Evolutionary conservation across 225 moss, liverwort and hornwort genomes (phyloP), one percentile per base, ranked within the genome.

Genomic region (Physcomitrium patens): DNA sequence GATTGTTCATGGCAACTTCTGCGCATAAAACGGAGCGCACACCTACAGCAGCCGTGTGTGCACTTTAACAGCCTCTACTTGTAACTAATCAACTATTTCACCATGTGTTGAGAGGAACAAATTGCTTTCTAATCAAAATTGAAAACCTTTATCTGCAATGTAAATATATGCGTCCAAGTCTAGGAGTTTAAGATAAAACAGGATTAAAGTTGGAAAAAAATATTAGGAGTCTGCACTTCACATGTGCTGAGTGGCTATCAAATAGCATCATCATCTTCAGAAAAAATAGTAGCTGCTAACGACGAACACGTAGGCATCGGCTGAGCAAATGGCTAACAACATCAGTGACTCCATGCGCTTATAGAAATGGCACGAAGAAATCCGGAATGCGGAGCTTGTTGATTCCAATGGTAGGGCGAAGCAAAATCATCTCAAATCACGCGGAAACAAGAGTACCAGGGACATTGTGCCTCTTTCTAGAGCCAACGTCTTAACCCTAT

Each of bases 321-420:
- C 23, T 28, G 17, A 22, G 3, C 7, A 19, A n/a, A 50, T 19
- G 10, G 46, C 87, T 74, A 75, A 93, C 95, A 82, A 99, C 91
- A 73, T 95, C 95, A 0, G 89, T 89, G 16, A 85, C 81, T 60
- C 76, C 70, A 27, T 70, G 72, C 42, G 74, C 71, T 79, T 85
- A 79, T 23, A 91, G 84, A 65, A 81, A 73, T 6, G 93, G 93
- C 45, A 91, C 46, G 73, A 94, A 44, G 3, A 91, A 91, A 77
- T 99, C 93, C 18, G 95, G 71, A 70, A 95, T 99, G 44, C 99
- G 86, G n/a, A 95, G 86, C 78, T 99, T 99, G 85, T 99, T 95
- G 44, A 95, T 91, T 3, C 91, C 91, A 44, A 94, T 81, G 61
- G 89, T 67, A 31, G 93, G 91, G 60, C 91, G 93, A 47, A 91